Percentiles rank a stretch among this genome's conserved stretches.
These are phyloP conservation scores for Galerina sulciceps DNA, from an alignment of 768 basidiomycete species.

Conservation along the genomic window DNA sequence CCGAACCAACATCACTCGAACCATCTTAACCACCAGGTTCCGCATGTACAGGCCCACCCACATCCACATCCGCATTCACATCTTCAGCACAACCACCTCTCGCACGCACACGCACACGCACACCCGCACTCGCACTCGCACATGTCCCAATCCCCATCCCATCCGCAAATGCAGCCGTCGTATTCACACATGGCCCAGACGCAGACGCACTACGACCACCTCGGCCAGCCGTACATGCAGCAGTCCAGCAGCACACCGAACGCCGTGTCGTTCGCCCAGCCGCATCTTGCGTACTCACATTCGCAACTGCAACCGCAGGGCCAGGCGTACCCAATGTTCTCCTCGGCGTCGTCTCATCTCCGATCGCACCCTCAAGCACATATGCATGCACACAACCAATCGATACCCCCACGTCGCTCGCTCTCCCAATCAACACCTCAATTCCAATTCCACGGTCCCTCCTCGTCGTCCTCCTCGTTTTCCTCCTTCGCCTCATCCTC, in stretches of 20 bases:
- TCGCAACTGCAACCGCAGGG: background rate
- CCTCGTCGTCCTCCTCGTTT: background rate
- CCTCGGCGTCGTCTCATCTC: background rate
- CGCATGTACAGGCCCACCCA: conserved; percentile 12
- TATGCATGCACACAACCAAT: background rate
- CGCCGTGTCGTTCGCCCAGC: background rate
- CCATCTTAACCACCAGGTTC: conserved; percentile 6
- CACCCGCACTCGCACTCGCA: background rate
- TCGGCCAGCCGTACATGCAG: background rate
- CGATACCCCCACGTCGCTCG: background rate
- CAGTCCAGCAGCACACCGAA: conserved; percentile 1
- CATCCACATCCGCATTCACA: conserved; percentile 12
- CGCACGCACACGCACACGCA: conserved; percentile 8
- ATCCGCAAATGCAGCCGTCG: too few relatives aligned
- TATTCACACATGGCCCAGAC: too few relatives aligned
- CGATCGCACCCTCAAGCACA: background rate
- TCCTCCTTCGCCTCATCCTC: background rate
- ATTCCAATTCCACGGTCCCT: background rate
- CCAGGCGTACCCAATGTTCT: background rate
- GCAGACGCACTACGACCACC: background rate
- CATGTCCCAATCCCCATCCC: too few relatives aligned
- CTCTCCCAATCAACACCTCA: background rate
- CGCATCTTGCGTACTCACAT: background rate
- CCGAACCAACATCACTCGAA: conserved; percentile 1
- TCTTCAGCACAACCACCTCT: conserved; percentile 10